Conservation (phyloP, 371 early-diverging fungal genomes). For the Actinomortierella wolfii region DNA sequence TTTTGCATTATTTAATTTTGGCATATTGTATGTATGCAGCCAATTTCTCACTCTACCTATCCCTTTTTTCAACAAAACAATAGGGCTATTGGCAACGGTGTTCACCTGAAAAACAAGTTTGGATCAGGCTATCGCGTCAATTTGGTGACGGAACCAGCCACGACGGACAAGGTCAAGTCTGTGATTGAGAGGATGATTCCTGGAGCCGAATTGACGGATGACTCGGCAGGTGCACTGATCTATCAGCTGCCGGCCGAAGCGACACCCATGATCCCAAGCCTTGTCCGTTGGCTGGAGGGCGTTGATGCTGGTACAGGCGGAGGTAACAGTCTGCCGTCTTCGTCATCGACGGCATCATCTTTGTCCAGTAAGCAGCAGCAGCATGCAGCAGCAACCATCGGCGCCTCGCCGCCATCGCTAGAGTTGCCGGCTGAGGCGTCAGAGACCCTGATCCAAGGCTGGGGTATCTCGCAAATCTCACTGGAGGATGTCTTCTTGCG, state of each 20-base stretch:
- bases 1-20: too few species aligned
- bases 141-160: slow-evolving; percentile 42
- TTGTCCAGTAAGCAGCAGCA: slow-evolving; percentile 39
- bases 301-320: slow-evolving; percentile 21
- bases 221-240: slow-evolving; percentile 65
- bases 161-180: slow-evolving; percentile 41
- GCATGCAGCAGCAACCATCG: slow-evolving; percentile 2
- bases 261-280: slow-evolving; percentile 49
- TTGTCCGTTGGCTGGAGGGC: slow-evolving; percentile 58
- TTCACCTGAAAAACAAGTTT: slow-evolving; percentile 69
- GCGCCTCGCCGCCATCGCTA: too few species aligned
- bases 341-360: neutral
- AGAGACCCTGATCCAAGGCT: slow-evolving; percentile 53
- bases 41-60: neutral
- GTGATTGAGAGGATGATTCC: slow-evolving; percentile 51
- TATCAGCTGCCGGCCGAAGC: slow-evolving; percentile 58
- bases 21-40: too few species aligned
- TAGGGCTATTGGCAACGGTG: slow-evolving; percentile 64
- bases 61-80: neutral
- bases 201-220: slow-evolving; percentile 61
- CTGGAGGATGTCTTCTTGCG: slow-evolving; percentile 65
- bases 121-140: slow-evolving; percentile 67
- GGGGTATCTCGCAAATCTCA: slow-evolving; percentile 76
- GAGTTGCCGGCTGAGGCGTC: slow-evolving; percentile 8
- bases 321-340: slow-evolving; percentile 13